Base-by-base conservation (phyloP, 495 filamentous ascomycete genomes). In the Neurospora cerealis region DNA sequence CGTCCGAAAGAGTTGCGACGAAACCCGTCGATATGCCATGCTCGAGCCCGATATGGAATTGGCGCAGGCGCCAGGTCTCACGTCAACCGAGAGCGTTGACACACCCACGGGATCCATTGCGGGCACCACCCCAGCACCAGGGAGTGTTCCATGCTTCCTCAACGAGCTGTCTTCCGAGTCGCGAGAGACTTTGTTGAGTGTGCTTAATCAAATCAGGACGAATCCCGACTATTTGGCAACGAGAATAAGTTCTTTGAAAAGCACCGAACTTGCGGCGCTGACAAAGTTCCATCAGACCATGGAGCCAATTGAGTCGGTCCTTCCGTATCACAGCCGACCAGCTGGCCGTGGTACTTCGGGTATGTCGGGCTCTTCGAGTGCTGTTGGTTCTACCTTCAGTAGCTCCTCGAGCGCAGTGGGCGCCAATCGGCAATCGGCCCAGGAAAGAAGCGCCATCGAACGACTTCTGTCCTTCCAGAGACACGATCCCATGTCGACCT, bases 201-300 rank as follows among this genome's bases (percentile, higher is more conserved):
- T 99, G 77, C 81, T 99, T 72, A 91, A 88, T 66, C 88, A 92
- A 81, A 89, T 97, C 77, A 89, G 96, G 77, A 92, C 91, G 38
- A 93, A 96, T 78, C 88, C 93, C 42, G 90, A 93, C 79, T 99
- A 96, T 81, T 81, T 99, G 79, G 92, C 94, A 77, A 91, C 91
- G 73, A 89, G 93, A 41, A 84, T 99, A 72, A 88, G 88, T 73
- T 89, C 88, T 74, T 83, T 98, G 73, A 89, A 90, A 73, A 87
- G 89, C 48, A 77, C 88, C 69, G 95, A 98, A 81, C 86, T 97
- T 74, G 86, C 89, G 73, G 87, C 89, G 74, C 82, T 97, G 76
- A 89, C 91, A 70, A 87, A 90, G 69, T 92, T 92, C 75, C 91
- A 94, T 80, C 88, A 94, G 77, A 85, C 88, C 75, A 87, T 93